Conservation (phyloP, 75 land plant species). For the Sequoiadendron giganteum region DNA sequence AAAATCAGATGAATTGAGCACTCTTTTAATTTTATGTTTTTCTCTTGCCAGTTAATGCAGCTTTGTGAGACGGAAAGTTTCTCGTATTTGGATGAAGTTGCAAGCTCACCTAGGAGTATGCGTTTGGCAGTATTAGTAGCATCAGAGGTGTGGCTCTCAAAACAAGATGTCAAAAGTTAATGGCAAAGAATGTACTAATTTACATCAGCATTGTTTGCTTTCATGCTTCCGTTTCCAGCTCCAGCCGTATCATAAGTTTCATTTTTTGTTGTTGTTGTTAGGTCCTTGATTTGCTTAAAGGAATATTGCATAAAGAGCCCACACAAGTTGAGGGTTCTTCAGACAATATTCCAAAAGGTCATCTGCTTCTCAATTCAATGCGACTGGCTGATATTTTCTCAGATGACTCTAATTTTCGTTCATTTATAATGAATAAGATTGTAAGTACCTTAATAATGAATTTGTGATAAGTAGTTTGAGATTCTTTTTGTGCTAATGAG, state of each 20-base stretch:
- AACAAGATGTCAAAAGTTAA: neutral
- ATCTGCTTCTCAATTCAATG: conserved; percentile 76
- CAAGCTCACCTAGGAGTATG: conserved; percentile 59
- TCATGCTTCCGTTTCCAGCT: neutral
- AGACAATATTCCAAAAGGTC: conserved; percentile 56
- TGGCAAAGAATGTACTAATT: conserved; percentile 2
- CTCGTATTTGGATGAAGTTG: conserved; percentile 95
- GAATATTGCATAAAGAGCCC: conserved; percentile 38
- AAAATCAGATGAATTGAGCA: neutral
- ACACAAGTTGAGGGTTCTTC: conserved; percentile 19
- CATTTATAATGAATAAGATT: conserved; percentile 58
- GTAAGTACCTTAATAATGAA: conserved; percentile 66
- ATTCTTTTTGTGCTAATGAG: conserved; percentile 4
- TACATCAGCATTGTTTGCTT: neutral
- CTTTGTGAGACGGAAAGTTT: conserved; percentile 90
- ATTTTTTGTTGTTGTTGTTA: conserved; percentile 13
- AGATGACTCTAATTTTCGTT: conserved; percentile 96
- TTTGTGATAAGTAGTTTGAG: conserved; percentile 53
- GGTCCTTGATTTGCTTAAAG: conserved; percentile 71
- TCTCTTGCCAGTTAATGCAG: conserved; percentile 60
- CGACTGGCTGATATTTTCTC: conserved; percentile 94
- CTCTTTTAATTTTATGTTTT: conserved; percentile 3
- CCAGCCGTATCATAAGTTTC: neutral
- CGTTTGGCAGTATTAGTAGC: conserved; percentile 74
- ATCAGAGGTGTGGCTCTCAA: conserved; percentile 52